Conservation (phyloP, 768 basidiomycete species). For the Mycena indigotica region DNA sequence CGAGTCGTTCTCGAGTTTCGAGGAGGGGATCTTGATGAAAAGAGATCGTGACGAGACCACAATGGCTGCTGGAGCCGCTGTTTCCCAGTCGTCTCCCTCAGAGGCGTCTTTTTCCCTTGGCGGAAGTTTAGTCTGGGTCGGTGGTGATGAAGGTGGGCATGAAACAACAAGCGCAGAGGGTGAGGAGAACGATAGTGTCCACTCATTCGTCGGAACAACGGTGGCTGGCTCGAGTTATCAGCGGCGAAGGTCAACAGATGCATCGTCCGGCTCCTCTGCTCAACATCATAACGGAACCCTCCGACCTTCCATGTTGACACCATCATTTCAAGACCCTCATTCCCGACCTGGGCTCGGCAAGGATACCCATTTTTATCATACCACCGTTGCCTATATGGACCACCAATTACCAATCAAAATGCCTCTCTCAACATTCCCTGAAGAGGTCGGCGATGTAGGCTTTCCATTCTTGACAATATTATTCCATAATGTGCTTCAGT, state of each 20-base stretch:
- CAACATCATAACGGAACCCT: conserved; percentile 44
- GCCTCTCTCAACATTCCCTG: conserved; percentile 85
- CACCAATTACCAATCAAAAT: conserved; percentile 88
- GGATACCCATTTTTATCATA: conserved; percentile 95
- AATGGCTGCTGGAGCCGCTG: conserved; percentile 34
- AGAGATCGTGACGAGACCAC: conserved; percentile 35
- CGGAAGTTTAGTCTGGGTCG: conserved; percentile 84
- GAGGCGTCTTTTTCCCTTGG: conserved; percentile 78
- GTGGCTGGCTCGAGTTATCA: conserved; percentile 40
- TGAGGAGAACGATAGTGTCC: conserved; percentile 43
- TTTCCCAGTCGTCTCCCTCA: conserved; percentile 56
- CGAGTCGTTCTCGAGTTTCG: conserved; percentile 70
- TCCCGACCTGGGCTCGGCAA: conserved; percentile 56
- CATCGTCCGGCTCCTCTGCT: conserved; percentile 72
- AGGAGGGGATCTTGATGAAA: conserved; percentile 63
- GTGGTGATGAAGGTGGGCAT: too few species aligned
- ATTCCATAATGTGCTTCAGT: conserved; percentile 74
- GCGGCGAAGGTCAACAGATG: conserved; percentile 69
- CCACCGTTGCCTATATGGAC: conserved; percentile 79
- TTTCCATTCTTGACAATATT: not conserved
- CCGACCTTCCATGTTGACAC: conserved; percentile 38
- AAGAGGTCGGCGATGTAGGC: conserved; percentile 94
- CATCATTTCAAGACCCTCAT: conserved; percentile 49
- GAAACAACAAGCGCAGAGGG: conserved; percentile 59
- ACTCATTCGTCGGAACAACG: conserved; percentile 44